phyloP scores from a whole-genome alignment of 2,329 filamentous ascomycete species.

The Phialophora verrucosa region DNA sequence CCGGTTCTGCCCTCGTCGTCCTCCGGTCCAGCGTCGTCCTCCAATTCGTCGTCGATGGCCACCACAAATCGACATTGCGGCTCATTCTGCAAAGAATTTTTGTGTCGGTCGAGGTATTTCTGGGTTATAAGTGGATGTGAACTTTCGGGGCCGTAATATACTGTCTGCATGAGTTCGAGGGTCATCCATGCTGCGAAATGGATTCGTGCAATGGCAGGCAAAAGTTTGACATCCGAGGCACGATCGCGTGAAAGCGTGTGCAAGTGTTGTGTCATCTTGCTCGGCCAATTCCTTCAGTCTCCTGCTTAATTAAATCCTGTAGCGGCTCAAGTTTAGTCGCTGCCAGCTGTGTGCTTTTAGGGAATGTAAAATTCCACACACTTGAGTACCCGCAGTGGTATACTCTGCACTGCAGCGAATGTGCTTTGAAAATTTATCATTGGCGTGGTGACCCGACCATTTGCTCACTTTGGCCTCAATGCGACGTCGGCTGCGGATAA shows the following conservation, averaged over 20 bases:
- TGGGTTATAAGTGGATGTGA: slow-evolving; percentile 11
- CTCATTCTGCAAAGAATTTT: slow-evolving; percentile 14
- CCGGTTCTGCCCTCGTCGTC: not conserved
- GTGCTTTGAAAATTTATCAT: not conserved
- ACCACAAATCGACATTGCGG: slow-evolving; percentile 15
- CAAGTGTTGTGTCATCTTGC: slow-evolving; percentile 1
- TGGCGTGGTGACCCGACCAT: not conserved
- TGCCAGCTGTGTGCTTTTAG: not conserved
- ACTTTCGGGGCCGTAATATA: slow-evolving; percentile 23
- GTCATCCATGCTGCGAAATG: slow-evolving; percentile 30
- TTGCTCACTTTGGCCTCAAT: not conserved
- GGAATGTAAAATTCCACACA: not conserved
- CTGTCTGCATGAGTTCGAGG: slow-evolving; percentile 17
- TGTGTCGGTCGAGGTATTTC: slow-evolving; percentile 23
- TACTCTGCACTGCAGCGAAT: not conserved
- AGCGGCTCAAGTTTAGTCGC: not conserved
- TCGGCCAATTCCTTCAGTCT: not conserved
- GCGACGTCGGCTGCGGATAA: not conserved
- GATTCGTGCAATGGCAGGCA: slow-evolving; percentile 18
- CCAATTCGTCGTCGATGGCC: slow-evolving; percentile 15
- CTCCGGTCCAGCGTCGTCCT: not conserved
- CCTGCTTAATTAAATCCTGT: not conserved
- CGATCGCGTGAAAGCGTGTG: slow-evolving; percentile 5
- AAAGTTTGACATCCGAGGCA: not conserved
- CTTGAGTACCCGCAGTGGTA: not conserved